These are phyloP conservation scores for Diaporthe nobilis DNA, from an alignment of 2,329 filamentous ascomycete species.

Conservation along the genomic window DNA sequence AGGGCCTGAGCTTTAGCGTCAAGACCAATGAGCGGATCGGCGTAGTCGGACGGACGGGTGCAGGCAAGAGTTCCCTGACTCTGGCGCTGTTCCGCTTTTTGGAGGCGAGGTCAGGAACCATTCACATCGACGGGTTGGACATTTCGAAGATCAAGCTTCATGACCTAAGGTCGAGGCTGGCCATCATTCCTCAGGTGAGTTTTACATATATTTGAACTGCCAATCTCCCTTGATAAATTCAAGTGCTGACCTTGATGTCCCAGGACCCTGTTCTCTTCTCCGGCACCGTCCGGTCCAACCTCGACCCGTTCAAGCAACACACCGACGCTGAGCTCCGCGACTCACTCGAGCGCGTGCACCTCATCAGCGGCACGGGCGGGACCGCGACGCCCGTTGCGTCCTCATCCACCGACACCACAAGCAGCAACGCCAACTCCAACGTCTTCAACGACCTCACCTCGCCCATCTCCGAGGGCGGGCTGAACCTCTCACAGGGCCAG, in stretches of 20 bases:
- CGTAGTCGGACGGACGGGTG: constrained; percentile 84
- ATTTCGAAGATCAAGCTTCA: constrained; percentile 80
- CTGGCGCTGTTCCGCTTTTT: constrained; percentile 84
- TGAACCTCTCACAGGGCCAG: constrained; percentile 83
- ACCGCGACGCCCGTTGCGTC: constrained; percentile 56
- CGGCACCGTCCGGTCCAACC: constrained; percentile 81
- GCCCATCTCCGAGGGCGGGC: constrained; percentile 78
- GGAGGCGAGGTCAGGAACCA: constrained; percentile 75
- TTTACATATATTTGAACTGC: background rate
- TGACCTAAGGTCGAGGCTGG: constrained; percentile 79
- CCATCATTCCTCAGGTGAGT: constrained; percentile 77
- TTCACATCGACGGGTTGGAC: constrained; percentile 81
- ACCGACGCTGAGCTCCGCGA: constrained; percentile 78
- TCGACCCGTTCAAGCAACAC: constrained; percentile 82
- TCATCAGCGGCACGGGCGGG: constrained; percentile 59
- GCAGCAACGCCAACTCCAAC: constrained; percentile 69
- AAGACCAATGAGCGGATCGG: constrained; percentile 78
- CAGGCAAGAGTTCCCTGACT: constrained; percentile 83
- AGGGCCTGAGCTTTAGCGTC: constrained; percentile 76
- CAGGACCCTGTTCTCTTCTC: constrained; percentile 86
- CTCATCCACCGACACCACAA: constrained; percentile 53
- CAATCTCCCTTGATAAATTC: background rate
- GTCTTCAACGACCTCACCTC: constrained; percentile 75
- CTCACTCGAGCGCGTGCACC: constrained; percentile 78
- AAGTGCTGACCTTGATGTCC: background rate